Percentiles rank a stretch among this genome's conserved stretches.
Evolutionary conservation across 148 eudicot genomes (phyloP).

Genomic region (Simmondsia chinensis): DNA sequence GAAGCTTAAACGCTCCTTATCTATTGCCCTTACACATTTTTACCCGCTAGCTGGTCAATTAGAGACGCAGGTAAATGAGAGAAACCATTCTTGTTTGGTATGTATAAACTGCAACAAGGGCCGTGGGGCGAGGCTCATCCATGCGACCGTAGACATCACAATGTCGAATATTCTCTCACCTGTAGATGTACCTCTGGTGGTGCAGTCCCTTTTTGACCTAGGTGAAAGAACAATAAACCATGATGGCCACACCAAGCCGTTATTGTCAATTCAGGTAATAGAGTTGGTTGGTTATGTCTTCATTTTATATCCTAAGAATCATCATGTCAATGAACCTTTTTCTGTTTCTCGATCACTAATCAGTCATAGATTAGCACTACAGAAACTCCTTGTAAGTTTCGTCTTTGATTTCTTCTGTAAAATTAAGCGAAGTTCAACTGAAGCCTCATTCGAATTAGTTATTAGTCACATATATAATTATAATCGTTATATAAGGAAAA

Average conservation of each 20-base stretch:
- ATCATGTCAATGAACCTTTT: conserved; percentile 44
- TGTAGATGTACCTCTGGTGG: conserved; percentile 8
- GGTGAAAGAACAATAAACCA: conserved; percentile 19
- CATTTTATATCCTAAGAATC: conserved; percentile 43
- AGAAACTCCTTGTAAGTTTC: no score
- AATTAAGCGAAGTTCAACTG: no score
- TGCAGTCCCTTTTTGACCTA: conserved; percentile 23
- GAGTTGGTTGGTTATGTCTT: conserved; percentile 50
- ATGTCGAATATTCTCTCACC: conserved; percentile 15
- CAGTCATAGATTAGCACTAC: no score
- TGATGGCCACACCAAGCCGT: conserved; percentile 33
- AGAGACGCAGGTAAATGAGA: background rate
- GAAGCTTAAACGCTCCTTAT: conserved; percentile 9
- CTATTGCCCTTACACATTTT: conserved; percentile 4
- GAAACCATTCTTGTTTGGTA: conserved; percentile 6
- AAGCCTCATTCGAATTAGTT: no score
- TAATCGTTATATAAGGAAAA: no score
- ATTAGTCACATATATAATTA: no score
- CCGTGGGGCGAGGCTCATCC: conserved; percentile 38
- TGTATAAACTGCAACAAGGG: conserved; percentile 28
- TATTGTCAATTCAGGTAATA: conserved; percentile 46
- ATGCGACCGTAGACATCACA: conserved; percentile 17
- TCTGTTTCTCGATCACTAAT: no score
- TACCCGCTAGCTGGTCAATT: conserved; percentile 16
- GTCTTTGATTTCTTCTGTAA: no score